Evolutionary conservation across 1,139 yeast genomes (phyloP).

Genomic region (Wickerhamiella infanticola): DNA sequence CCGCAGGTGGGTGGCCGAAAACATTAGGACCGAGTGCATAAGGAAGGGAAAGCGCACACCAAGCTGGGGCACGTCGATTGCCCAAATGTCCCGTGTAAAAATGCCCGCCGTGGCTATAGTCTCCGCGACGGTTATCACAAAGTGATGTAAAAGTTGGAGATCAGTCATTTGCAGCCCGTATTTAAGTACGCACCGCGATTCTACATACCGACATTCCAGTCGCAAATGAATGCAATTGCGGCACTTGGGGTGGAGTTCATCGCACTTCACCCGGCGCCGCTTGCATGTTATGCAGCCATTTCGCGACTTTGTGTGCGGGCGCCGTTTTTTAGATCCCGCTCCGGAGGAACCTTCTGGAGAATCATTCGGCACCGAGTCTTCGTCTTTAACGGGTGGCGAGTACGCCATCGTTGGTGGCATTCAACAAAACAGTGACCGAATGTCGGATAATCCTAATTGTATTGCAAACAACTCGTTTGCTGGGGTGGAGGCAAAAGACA

Average conservation of each 20-base stretch:
- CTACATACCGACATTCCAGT: conserved; percentile 38
- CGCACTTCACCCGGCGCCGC: conserved; percentile 79
- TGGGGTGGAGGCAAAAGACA: no score
- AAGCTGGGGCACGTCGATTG: conserved; percentile 67
- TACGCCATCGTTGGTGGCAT: background rate
- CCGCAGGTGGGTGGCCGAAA: conserved; percentile 71
- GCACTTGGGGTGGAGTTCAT: conserved; percentile 70
- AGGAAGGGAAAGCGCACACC: conserved; percentile 81
- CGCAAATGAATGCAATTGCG: conserved; percentile 64
- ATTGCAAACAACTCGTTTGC: no score
- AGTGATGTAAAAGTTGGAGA: conserved; percentile 70
- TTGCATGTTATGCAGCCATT: conserved; percentile 85
- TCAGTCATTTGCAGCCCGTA: conserved; percentile 51
- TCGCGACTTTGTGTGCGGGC: conserved; percentile 65
- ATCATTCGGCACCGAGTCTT: background rate
- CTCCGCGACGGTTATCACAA: conserved; percentile 67
- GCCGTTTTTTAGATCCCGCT: conserved; percentile 16
- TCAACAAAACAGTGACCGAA: no score
- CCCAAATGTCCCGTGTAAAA: conserved; percentile 77
- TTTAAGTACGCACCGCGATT: conserved; percentile 17
- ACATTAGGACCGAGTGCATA: conserved; percentile 82
- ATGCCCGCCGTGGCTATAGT: conserved; percentile 87
- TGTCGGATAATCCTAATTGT: no score
- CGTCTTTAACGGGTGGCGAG: background rate
- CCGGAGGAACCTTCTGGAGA: background rate